Base-by-base conservation (phyloP, 2,329 filamentous ascomycete genomes). In the Fusarium dlaminii region DNA sequence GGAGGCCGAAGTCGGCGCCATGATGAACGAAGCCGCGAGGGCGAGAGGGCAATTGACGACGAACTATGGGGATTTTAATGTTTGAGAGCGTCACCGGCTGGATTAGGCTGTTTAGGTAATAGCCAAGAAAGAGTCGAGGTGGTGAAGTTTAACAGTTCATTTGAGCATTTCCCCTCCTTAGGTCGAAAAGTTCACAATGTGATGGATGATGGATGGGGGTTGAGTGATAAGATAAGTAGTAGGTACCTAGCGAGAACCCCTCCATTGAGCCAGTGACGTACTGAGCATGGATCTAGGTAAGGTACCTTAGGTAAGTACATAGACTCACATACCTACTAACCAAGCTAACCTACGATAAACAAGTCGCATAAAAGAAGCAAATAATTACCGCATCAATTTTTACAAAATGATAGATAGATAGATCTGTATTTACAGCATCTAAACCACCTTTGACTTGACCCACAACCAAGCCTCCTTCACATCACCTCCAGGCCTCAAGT, bases 401-500 rank as follows among this genome's bases (percentile, higher is more conserved):
- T 24, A 51, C 48, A 51, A 24, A 51, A 20, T 34, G 48, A 24
- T 12, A 20, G 17, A 51, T 51, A 34, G 15, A 32, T 32, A 15
- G 18, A 45, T 45, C 22, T 49, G 15, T 32, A 32, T 49, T 20
- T 34, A 40, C 51, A 55, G 15, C 22, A 55, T 40, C 14, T 29
- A 39, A n/a, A 11, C 20, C 11, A 52, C 54, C 43, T 64, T 71
- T 10, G 18, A 55, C 62, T 63, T 75, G 29, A 66, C 39, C 66
- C 74, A 75, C 59, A 40, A 71, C 54, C 70, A 73, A 30, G 58
- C 66, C 43, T 60, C 66, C 45, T 66, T 72, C 11, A 82, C 70
- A n/a, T 81, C 78, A 39, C 80, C 79, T 2, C 84, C 84, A 6
- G 83, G 78, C 52, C 75, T 80, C 39, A 83, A 80, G 10, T 80